These are phyloP conservation scores for Tetradesmus obliquus DNA, from an alignment of 139 green algal genomes.

Conservation along the genomic window DNA sequence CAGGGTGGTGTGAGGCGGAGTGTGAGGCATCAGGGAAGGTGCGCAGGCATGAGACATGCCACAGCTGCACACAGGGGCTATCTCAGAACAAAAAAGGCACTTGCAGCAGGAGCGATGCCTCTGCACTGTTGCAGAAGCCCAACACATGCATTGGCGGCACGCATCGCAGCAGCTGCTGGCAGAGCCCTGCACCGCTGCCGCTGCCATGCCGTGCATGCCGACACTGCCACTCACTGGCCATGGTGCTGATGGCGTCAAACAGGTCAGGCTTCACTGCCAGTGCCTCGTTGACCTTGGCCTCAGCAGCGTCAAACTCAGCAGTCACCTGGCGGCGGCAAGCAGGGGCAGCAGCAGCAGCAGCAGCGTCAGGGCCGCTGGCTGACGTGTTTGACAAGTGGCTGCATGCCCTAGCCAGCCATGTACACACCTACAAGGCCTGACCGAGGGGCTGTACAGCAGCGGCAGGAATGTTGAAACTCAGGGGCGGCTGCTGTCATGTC, in stretches of 20 bases:
- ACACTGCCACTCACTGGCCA: constrained; percentile 49
- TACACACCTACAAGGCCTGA: too few species aligned
- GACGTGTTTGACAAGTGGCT: too few species aligned
- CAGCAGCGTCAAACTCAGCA: constrained; percentile 38
- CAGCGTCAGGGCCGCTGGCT: not conserved
- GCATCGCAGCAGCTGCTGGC: too few species aligned
- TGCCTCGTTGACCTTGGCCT: constrained; percentile 75
- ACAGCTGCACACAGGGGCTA: too few species aligned
- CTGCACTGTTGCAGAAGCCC: not conserved
- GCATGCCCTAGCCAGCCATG: too few species aligned
- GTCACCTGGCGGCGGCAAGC: not conserved
- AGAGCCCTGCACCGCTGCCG: constrained; percentile 49
- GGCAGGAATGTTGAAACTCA: too few species aligned
- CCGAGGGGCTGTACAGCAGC: too few species aligned
- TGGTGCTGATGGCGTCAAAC: constrained; percentile 64
- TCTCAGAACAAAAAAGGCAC: not conserved
- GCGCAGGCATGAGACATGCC: too few species aligned
- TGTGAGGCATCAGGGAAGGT: constrained; percentile 37
- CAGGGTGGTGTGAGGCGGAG: not conserved
- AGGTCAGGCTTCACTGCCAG: constrained; percentile 74
- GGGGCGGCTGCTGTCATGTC: too few species aligned
- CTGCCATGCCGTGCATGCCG: constrained; percentile 22
- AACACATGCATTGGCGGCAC: not conserved
- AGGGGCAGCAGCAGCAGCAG: not conserved
- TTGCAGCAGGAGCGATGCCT: constrained; percentile 34